Evolutionary conservation across 2,329 filamentous ascomycete species (phyloP).

Genomic region (Karstenula rhodostoma): DNA sequence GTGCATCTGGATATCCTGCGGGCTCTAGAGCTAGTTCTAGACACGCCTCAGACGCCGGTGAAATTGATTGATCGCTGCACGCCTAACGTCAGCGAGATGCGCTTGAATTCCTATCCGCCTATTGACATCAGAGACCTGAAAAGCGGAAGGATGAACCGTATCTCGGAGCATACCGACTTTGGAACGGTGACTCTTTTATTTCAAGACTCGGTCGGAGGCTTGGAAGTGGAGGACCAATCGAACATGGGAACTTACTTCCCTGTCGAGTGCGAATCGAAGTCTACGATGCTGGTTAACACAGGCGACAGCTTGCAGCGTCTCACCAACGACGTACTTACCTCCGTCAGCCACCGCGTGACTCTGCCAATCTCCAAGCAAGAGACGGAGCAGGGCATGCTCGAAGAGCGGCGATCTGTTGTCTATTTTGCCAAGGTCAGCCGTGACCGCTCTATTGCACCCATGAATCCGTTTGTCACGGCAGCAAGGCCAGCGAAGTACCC

Average conservation of each 20-base stretch:
- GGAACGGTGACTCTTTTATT: conserved; percentile 44
- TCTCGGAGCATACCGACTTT: conserved; percentile 30
- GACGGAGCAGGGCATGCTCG: not conserved
- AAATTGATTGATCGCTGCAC: too few species aligned
- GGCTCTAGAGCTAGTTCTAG: too few species aligned
- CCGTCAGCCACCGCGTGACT: conserved; percentile 47
- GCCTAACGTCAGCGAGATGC: conserved; percentile 23
- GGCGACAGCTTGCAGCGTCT: conserved; percentile 52
- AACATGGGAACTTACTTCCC: conserved; percentile 17
- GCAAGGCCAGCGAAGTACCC: conserved; percentile 3
- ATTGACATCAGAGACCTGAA: conserved; percentile 12
- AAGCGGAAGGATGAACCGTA: conserved; percentile 16
- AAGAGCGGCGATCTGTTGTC: conserved; percentile 7
- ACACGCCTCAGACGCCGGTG: conserved; percentile 12
- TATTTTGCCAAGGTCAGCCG: conserved; percentile 17
- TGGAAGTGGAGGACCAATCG: conserved; percentile 42
- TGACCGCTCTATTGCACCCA: not conserved
- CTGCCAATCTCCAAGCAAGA: not conserved
- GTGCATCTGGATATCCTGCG: too few species aligned
- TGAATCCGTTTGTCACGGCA: conserved; percentile 9
- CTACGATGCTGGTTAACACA: conserved; percentile 50
- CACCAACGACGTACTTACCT: conserved; percentile 48
- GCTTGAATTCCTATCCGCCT: conserved; percentile 28
- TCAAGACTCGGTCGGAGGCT: conserved; percentile 41
- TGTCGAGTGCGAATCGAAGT: conserved; percentile 7